These are phyloP conservation scores for Agastache rugosa DNA, from an alignment of 257 asterid species.

Conservation along the genomic window DNA sequence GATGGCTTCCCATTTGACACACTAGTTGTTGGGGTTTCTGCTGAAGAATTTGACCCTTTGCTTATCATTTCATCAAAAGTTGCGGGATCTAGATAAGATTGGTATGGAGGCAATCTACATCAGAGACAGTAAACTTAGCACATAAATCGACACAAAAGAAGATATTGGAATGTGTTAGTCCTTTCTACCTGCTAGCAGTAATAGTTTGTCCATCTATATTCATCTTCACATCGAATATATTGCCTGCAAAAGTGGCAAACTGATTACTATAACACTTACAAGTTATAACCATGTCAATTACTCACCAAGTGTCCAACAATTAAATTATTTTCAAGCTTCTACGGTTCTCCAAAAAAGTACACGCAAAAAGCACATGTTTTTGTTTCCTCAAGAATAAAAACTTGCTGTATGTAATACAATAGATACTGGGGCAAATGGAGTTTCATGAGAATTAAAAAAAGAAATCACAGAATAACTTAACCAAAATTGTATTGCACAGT, in stretches of 20 bases:
- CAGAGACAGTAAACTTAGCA: conserved; percentile 16
- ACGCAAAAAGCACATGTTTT: not conserved
- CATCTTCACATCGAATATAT: conserved; percentile 82
- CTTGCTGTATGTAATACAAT: not conserved
- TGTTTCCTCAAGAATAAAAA: not conserved
- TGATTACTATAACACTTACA: not conserved
- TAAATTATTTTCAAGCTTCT: not conserved
- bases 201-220: conserved; percentile 73
- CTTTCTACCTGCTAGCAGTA: conserved; percentile 76
- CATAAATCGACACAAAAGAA: not conserved
- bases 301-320: not conserved
- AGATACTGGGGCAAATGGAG: not conserved
- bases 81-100: conserved; percentile 69
- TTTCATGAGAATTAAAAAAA: not conserved
- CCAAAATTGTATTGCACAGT: not conserved
- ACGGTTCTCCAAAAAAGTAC: not conserved
- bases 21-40: conserved; percentile 48
- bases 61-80: conserved; percentile 50
- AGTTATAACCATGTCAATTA: conserved; percentile 2
- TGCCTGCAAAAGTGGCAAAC: conserved; percentile 56
- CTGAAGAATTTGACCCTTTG: conserved; percentile 49
- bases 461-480: not conserved
- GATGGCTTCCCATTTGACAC: conserved; percentile 57
- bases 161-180: conserved; percentile 6
- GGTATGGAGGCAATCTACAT: conserved; percentile 65